phyloP scores from a whole-genome alignment of 2,329 filamentous ascomycete genomes.

The Xylariaceae sp. region DNA sequence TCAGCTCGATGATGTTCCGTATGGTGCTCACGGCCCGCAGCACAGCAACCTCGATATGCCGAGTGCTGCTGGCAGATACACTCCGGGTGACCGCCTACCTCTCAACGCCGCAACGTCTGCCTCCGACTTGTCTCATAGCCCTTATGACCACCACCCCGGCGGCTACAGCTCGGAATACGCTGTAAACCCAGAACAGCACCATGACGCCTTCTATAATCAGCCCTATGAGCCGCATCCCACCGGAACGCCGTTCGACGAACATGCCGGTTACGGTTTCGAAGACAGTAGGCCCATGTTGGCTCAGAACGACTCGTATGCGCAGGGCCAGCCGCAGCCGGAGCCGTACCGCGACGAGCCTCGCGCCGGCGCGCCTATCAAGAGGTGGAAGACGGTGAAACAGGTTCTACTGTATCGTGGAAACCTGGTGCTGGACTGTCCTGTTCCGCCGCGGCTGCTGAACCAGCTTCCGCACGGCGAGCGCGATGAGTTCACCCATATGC shows the following conservation, averaged over 20 bases:
- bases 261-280: slow-evolving; percentile 60
- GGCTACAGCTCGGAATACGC: slow-evolving; percentile 60
- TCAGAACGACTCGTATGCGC: slow-evolving; percentile 43
- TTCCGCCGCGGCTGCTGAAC: slow-evolving; percentile 79
- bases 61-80: slow-evolving; percentile 43
- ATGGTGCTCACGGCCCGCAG: slow-evolving; percentile 38
- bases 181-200: slow-evolving; percentile 75
- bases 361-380: slow-evolving; percentile 57
- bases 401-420: slow-evolving; percentile 97
- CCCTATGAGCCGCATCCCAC: slow-evolving; percentile 66
- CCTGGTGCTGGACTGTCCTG: slow-evolving; percentile 90
- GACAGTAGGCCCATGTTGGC: slow-evolving; percentile 71
- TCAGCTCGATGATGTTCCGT: slow-evolving; percentile 73
- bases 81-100: slow-evolving; percentile 68
- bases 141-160: slow-evolving; percentile 36
- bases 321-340: slow-evolving; percentile 26
- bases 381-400: slow-evolving; percentile 98
- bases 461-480: slow-evolving; percentile 87
- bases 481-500: slow-evolving; percentile 90
- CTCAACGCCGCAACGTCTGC: slow-evolving; percentile 69
- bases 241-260: slow-evolving; percentile 49
- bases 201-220: slow-evolving; percentile 78
- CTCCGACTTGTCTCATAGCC: slow-evolving; percentile 38
- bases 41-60: slow-evolving; percentile 58
- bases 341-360: slow-evolving; percentile 37